phyloP scores from a whole-genome alignment of 495 filamentous ascomycete species.

The Penicillium antarcticum region DNA sequence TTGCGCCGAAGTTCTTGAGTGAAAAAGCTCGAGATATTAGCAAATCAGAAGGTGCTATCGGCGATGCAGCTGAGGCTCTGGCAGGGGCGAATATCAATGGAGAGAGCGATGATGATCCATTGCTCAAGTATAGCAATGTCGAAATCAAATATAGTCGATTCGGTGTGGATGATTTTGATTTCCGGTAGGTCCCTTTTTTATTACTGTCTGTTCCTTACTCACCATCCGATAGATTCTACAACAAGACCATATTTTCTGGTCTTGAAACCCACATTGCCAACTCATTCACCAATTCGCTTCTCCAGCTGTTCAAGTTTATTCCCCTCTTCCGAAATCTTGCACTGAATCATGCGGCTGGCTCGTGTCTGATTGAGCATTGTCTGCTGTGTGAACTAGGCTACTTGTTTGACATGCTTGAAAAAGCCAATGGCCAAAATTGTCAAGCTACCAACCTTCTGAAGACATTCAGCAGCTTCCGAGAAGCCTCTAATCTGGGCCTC shows the following conservation, averaged over 20 bases:
- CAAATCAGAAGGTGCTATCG: conserved; percentile 52
- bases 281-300: conserved; percentile 88
- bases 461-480: conserved; percentile 73
- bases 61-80: conserved; percentile 61
- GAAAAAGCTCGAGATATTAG: conserved; percentile 76
- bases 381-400: conserved; percentile 93
- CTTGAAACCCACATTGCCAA: conserved; percentile 95
- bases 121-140: conserved; percentile 80
- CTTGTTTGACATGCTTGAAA: conserved; percentile 96
- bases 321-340: conserved; percentile 85
- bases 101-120: conserved; percentile 66
- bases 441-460: conserved; percentile 97
- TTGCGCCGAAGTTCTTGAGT: conserved; percentile 85
- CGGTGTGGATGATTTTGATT: conserved; percentile 97
- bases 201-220: background rate
- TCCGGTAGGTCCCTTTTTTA: conserved; percentile 58
- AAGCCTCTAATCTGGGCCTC: conserved; percentile 67
- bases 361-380: conserved; percentile 77
- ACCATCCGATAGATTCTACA: conserved; percentile 67
- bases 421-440: conserved; percentile 86
- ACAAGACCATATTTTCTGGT: conserved; percentile 84
- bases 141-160: conserved; percentile 98
- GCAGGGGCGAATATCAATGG: conserved; percentile 57
- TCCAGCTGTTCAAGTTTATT: conserved; percentile 89
- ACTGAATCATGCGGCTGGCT: conserved; percentile 81